A percentile compares a stretch with the other conserved stretches of the same genome.
phyloP scores from a whole-genome alignment of 148 eudicot genomes.

The Vaccinium macrocarpon region DNA sequence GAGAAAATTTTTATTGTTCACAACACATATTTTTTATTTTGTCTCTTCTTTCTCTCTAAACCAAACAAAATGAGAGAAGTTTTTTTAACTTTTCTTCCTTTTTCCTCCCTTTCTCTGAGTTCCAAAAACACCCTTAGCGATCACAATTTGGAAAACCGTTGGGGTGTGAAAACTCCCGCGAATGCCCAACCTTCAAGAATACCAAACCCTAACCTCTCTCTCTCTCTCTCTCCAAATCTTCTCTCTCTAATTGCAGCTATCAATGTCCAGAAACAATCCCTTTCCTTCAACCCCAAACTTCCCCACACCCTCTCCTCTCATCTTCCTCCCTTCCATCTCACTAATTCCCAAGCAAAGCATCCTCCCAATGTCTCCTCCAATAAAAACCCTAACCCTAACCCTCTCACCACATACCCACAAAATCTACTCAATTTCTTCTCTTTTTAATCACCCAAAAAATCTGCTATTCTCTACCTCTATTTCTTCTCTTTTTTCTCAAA shows the following conservation, averaged over 20 bases:
- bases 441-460: neutral
- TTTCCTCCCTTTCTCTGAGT: too few relatives aligned
- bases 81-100: too few relatives aligned
- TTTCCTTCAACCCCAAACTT: conserved; percentile 35
- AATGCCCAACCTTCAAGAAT: conserved; percentile 36
- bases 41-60: too few relatives aligned
- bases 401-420: neutral
- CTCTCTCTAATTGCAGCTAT: conserved; percentile 10
- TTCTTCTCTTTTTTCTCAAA: neutral
- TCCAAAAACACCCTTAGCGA: too few relatives aligned
- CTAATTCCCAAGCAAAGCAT: conserved; percentile 41
- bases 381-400: conserved; percentile 27
- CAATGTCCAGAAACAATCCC: conserved; percentile 30
- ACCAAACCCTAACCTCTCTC: conserved; percentile 27
- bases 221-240: conserved; percentile 5
- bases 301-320: conserved; percentile 3
- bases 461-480: neutral
- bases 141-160: conserved; percentile 18
- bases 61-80: too few relatives aligned
- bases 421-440: neutral
- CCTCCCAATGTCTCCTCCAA: conserved; percentile 8
- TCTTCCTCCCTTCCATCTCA: conserved; percentile 12
- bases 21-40: too few relatives aligned
- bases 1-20: too few relatives aligned
- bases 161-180: conserved; percentile 39